Evolutionary conservation across 305 asterid genomes (phyloP), one percentile per base, ranked within the genome.

Genomic region (Solanum hybrid): DNA sequence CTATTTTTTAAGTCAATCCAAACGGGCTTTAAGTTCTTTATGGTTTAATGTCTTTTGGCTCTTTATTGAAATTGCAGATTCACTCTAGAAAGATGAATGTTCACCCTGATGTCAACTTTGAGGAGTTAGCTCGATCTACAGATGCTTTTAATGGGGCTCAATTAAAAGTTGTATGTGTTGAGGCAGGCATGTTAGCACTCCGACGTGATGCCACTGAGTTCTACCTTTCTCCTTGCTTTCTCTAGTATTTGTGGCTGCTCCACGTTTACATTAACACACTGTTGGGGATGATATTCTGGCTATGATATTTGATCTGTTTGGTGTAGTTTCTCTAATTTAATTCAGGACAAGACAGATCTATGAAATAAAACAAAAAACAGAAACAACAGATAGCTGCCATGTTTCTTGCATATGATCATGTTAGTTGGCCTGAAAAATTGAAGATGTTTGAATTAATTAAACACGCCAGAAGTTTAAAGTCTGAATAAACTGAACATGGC

Each of bases 21-120:
- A 36, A 36, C 1, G 39, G 39, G 39, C 39, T 37, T 37, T 37
- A 37, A 83, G 39, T 40, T 90, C 73, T 46, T 20, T 26, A 26
- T 26, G 86, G 51, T 29, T 26, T 35, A 57, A 20, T 83, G 61
- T 89, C 46, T 67, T 69, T 71, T 34, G 34, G 24, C 39, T 75
- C 73, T 82, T 18, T 26, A 42, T 67, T 83, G 89, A 13, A 61
- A 31, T 71, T 89, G 74, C 93, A 96, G 98, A 97, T 96, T 90
- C 98, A 96, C 93, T 96, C 97, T n/a, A 92, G 99, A 92, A 97
- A 97, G 93, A 97, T 97, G 99, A 97, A 95, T 90, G 99, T 97
- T 57, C 92, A 96, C 93, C 98, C 97, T 26, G 98, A 96, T 91
- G 99, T 97, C 80, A 97, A 97, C 92, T 97, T 97, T 80, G 98